Evolutionary conservation across 352 stramenopile genomes (phyloP).

Genomic region (Thalassiosira ordinaria): DNA sequence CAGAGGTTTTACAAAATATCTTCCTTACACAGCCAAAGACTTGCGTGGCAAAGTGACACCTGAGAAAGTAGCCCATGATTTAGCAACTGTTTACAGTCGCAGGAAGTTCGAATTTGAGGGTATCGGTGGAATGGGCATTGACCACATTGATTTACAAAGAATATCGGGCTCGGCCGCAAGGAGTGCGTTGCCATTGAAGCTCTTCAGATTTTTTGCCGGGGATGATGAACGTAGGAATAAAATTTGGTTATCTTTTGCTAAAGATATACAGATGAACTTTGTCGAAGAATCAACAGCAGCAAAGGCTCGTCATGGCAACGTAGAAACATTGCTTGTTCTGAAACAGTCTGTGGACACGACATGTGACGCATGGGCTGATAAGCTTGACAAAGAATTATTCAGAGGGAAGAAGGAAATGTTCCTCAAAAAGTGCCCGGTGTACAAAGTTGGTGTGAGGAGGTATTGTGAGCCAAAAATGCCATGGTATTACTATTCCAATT

Average conservation of each 20-base stretch:
- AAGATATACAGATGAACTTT: neutral
- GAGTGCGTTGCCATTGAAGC: neutral
- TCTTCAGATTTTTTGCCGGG: neutral
- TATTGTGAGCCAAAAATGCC: neutral
- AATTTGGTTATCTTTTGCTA: neutral
- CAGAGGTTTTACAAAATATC: neutral
- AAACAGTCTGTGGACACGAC: neutral
- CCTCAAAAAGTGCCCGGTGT: conserved; percentile 1
- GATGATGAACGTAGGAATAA: neutral
- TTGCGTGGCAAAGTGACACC: neutral
- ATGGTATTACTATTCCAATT: neutral
- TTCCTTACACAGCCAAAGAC: neutral
- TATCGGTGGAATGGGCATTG: neutral
- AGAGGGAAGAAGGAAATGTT: conserved; percentile 4
- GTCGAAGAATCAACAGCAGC: neutral
- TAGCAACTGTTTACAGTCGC: no score
- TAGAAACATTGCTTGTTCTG: neutral
- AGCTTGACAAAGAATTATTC: neutral
- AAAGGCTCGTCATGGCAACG: neutral
- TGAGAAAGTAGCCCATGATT: neutral
- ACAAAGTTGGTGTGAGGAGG: neutral
- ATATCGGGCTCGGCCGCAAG: neutral
- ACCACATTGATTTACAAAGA: neutral
- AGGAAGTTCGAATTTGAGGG: neutral
- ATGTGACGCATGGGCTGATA: neutral